These are phyloP conservation scores for Jacaranda mimosifolia DNA, from an alignment of 257 asterid species.

Conservation along the genomic window DNA sequence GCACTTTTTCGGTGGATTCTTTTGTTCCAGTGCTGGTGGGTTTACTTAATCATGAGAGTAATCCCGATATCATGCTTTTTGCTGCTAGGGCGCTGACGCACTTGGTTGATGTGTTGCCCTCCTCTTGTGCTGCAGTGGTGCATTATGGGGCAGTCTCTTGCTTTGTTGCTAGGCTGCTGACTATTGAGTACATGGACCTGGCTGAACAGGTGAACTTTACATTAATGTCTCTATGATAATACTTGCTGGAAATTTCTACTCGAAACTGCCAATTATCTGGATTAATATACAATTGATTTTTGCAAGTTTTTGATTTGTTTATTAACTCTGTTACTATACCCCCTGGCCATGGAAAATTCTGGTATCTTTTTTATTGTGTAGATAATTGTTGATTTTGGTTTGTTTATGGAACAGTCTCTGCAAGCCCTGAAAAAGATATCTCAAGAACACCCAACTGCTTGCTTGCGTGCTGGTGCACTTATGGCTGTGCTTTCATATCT, in stretches of 20 bases:
- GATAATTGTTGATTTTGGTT: slow-evolving; percentile 25
- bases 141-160: slow-evolving; percentile 98
- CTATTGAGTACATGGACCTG: slow-evolving; percentile 98
- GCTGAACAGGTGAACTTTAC: slow-evolving; percentile 88
- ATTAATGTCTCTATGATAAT: slow-evolving; percentile 12
- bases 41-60: slow-evolving; percentile 85
- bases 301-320: background rate
- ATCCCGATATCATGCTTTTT: slow-evolving; percentile 95
- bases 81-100: slow-evolving; percentile 99
- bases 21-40: slow-evolving; percentile 99
- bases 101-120: slow-evolving; percentile 95
- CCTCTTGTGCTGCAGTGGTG: slow-evolving; percentile 96
- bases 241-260: background rate
- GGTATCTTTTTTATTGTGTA: background rate
- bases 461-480: slow-evolving; percentile 98
- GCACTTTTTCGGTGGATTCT: slow-evolving; percentile 93
- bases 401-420: slow-evolving; percentile 70
- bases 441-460: slow-evolving; percentile 98
- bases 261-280: background rate
- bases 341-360: background rate
- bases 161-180: slow-evolving; percentile 91
- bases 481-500: slow-evolving; percentile 99
- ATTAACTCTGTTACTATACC: background rate
- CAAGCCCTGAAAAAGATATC: slow-evolving; percentile 99
- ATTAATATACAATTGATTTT: background rate